Conservation (phyloP, 2,329 filamentous ascomycete species). For the Fusarium newnesense region DNA sequence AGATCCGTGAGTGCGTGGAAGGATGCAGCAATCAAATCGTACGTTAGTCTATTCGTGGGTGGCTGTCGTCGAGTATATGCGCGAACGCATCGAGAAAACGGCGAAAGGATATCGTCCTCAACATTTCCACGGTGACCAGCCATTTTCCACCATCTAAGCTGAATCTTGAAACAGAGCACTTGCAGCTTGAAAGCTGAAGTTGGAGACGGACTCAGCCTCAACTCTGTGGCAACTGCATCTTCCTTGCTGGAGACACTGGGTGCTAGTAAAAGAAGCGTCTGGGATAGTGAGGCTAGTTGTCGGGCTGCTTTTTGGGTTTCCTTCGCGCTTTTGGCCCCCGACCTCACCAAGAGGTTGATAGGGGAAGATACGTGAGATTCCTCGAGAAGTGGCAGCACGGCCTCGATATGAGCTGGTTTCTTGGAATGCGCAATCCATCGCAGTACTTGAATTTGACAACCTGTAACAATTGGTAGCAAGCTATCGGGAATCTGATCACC, state of each 20-base stretch:
- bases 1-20: slow-evolving; percentile 48
- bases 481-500: slow-evolving; percentile 55
- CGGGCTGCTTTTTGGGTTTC: slow-evolving; percentile 68
- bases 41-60: slow-evolving; percentile 51
- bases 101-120: slow-evolving; percentile 73
- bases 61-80: slow-evolving; percentile 67
- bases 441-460: slow-evolving; percentile 72
- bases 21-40: slow-evolving; percentile 47
- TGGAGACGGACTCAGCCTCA: slow-evolving; percentile 66
- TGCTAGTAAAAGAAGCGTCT: slow-evolving; percentile 71
- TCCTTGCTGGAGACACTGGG: slow-evolving; percentile 74
- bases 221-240: slow-evolving; percentile 65
- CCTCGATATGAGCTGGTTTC: slow-evolving; percentile 69
- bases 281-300: slow-evolving; percentile 74
- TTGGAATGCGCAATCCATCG: slow-evolving; percentile 70
- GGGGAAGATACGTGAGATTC: slow-evolving; percentile 66
- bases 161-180: slow-evolving; percentile 67
- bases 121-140: slow-evolving; percentile 68
- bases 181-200: slow-evolving; percentile 71
- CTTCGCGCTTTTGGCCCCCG: slow-evolving; percentile 55
- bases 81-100: slow-evolving; percentile 70
- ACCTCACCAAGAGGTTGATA: slow-evolving; percentile 62
- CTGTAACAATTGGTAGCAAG: slow-evolving; percentile 66
- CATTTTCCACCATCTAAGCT: slow-evolving; percentile 74
- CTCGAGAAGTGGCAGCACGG: slow-evolving; percentile 65